Evolutionary conservation across 2,329 filamentous ascomycete genomes (phyloP), one percentile per base, ranked within the genome.

Genomic region (Chrysosporium keratinophilum): DNA sequence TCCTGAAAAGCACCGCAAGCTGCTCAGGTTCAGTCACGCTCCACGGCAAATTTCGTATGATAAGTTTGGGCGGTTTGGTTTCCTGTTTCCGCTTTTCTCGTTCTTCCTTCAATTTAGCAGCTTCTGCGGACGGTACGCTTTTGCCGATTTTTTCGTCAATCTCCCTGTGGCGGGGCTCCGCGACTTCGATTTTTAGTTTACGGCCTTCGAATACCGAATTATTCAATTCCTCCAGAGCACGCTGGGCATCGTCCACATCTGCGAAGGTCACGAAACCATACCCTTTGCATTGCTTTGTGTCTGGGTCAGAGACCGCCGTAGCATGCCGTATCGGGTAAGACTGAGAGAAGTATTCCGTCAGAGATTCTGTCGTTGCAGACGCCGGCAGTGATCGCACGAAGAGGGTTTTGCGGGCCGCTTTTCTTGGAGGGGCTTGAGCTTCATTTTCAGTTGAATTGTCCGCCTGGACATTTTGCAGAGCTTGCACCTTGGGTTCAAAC

Each of bases 191-290:
- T 55, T 83, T 83, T 63, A 98, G 83, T 59, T 85, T 87, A 62
- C 85, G 83, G 17, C 90, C 91, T 48, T 89, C 81, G 62, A 95
- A 80, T 23, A 81, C 73, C 44, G 85, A 78, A 58, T 87, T 87
- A 69, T 95, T 82, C 65, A 96, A 80, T 67, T 94, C 85, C 54
- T 84, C 80, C 65, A 87, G 80, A 15, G 93, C 94, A 59, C 84
- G 80, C 59, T 83, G 75, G 11, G 91, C 90, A 74, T 98, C 93
- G 60, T 96, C 90, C 31, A 86, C 80, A 66, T 98, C 93, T 62
- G 90, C 88, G 64, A 98, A 93, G 1, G 93, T 97, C 54, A 98
- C 91, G 70, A 98, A 98, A 51, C 93, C 93, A 69, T 89, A 98
- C 15, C 93, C 91, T 66, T 88, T 85, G 12, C 88, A 96, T 61